A percentile compares a stretch with the other conserved stretches of the same genome.
Evolutionary conservation across 1,139 yeast species (phyloP).

Genomic region (Yamadazyma buinensis): DNA sequence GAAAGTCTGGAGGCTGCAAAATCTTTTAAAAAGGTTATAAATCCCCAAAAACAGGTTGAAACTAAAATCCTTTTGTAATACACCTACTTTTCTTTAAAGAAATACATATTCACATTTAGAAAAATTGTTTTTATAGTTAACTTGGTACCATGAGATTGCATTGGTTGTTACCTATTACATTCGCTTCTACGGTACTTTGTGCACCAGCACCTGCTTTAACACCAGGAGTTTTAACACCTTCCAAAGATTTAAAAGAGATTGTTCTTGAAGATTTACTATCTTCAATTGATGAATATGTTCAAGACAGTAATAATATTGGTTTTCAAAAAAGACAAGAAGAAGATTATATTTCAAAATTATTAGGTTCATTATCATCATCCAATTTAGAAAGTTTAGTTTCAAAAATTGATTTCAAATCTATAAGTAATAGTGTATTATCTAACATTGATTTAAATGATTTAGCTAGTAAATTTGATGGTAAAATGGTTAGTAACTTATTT

Average conservation of each 20-base stretch:
- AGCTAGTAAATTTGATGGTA: slow-evolving; percentile 17
- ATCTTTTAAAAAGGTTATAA: too few species aligned
- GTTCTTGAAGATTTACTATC: slow-evolving; percentile 10
- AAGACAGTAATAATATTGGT: too few species aligned
- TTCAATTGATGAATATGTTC: slow-evolving; percentile 11
- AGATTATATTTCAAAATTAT: slow-evolving; percentile 8
- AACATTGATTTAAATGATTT: slow-evolving; percentile 13
- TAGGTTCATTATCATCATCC: slow-evolving; percentile 10
- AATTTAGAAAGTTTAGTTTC: slow-evolving; percentile 10
- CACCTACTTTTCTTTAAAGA: too few species aligned
- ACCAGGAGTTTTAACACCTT: slow-evolving; percentile 1
- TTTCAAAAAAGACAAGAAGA: slow-evolving; percentile 9
- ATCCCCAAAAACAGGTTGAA: too few species aligned
- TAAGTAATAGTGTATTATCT: slow-evolving; percentile 10
- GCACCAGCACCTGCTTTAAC: slow-evolving; percentile 14
- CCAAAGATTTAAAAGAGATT: slow-evolving; percentile 2
- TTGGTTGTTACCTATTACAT: slow-evolving; percentile 12
- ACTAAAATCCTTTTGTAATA: too few species aligned
- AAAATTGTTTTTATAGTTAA: too few species aligned
- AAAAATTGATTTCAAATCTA: slow-evolving; percentile 9
- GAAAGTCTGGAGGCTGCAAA: too few species aligned
- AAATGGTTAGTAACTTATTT: slow-evolving; percentile 18
- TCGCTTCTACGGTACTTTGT: slow-evolving; percentile 14
- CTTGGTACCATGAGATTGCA: slow-evolving; percentile 13
- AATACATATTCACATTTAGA: too few species aligned